These are phyloP conservation scores for Chaetomium cochliodes DNA, from an alignment of 495 filamentous ascomycete species.

Conservation along the genomic window DNA sequence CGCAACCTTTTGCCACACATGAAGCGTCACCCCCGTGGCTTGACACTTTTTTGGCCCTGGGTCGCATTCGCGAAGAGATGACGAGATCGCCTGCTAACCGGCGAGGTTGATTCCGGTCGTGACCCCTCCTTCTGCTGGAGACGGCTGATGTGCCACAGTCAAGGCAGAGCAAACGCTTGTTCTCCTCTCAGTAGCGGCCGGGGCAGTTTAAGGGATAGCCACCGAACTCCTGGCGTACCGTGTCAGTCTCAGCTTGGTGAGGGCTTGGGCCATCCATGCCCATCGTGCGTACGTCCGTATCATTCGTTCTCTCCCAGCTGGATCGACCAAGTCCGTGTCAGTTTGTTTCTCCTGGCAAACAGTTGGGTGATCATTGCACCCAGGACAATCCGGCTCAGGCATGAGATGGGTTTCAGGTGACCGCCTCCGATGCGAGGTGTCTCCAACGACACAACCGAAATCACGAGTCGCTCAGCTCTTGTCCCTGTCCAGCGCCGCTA, in stretches of 20 bases:
- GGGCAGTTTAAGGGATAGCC: neutral
- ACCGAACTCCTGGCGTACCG: neutral
- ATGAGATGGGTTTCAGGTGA: conserved; percentile 10
- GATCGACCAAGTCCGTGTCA: conserved; percentile 3
- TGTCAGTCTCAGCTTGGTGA: neutral
- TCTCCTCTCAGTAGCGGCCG: neutral
- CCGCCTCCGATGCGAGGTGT: neutral
- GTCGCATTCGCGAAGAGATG: conserved; percentile 4
- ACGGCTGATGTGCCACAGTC: conserved; percentile 5
- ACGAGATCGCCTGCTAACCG: conserved; percentile 1
- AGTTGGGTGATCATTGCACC: neutral
- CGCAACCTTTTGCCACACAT: neutral
- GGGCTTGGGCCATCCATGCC: neutral
- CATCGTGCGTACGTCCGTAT: neutral
- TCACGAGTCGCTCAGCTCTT: neutral
- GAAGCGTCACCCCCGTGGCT: neutral
- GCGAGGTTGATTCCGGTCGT: neutral
- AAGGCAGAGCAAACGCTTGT: neutral
- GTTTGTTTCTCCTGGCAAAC: neutral
- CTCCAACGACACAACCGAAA: neutral
- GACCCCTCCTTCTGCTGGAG: neutral
- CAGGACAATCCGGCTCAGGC: neutral
- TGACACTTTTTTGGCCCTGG: neutral
- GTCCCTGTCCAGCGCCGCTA: neutral
- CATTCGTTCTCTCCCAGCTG: neutral